Evolutionary conservation across 495 filamentous ascomycete genomes (phyloP).

Genomic region (Hypoxylon subgilvum): DNA sequence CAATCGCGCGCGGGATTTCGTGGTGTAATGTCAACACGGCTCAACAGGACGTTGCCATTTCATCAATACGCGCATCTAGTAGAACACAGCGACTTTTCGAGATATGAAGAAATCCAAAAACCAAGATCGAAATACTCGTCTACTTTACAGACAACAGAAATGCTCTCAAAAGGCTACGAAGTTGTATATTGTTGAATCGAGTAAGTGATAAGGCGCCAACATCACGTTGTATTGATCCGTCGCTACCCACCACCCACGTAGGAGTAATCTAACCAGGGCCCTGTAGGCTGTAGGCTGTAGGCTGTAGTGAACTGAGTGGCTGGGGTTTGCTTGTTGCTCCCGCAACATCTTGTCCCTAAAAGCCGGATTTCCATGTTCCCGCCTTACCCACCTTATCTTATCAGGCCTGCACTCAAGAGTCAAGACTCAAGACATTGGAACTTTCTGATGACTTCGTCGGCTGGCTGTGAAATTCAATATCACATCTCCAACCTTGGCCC

Average conservation of each 20-base stretch:
- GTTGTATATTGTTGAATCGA: not conserved
- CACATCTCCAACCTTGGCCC: constrained; percentile 10
- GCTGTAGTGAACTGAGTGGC: constrained; percentile 2
- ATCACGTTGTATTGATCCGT: constrained; percentile 28
- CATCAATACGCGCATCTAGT: not conserved
- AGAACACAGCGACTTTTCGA: not conserved
- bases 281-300: not conserved
- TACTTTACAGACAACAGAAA: constrained; percentile 27
- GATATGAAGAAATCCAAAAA: not conserved
- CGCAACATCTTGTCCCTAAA: constrained; percentile 22
- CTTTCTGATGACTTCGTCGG: not conserved
- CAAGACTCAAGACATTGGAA: too few species aligned
- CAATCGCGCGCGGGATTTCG: not conserved
- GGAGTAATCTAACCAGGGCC: not conserved
- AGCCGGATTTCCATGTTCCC: constrained; percentile 2
- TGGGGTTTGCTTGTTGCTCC: constrained; percentile 14
- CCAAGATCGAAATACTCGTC: constrained; percentile 6
- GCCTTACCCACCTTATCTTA: not conserved
- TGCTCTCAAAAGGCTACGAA: constrained; percentile 18
- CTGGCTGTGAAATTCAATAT: constrained; percentile 8
- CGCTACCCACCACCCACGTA: constrained; percentile 16
- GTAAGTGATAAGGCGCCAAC: constrained; percentile 27
- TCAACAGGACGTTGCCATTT: not conserved
- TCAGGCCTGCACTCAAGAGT: too few species aligned
- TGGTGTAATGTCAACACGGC: not conserved